Base-by-base conservation (phyloP, 2,329 filamentous ascomycete species). In the Talaromyces sp. region DNA sequence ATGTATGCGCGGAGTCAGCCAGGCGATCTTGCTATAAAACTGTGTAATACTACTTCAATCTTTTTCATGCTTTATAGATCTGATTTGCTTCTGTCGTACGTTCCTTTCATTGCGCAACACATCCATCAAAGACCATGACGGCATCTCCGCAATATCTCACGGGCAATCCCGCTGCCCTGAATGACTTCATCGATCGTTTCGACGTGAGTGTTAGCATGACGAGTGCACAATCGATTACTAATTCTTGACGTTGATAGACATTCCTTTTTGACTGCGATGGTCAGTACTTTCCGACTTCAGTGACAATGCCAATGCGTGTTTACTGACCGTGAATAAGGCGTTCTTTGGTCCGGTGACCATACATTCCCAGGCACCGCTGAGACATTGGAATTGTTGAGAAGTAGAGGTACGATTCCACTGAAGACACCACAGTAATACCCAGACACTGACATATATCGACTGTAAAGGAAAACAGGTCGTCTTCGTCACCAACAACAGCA, bases 401-500 rank as follows among this genome's bases (percentile, higher is more conserved):
- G 87, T 65, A 90, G 87, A 87, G 92, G 93, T 93, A 73, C 60
- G 64, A 19, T 7, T 39, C 33, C 13, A 24, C 9, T 27, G 8
- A n/a, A 13, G 33, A n/a, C 10, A 27, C 7, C n/a, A 22, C 16
- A 16, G n/a, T 7, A n/a, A 47, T 2, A 66, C 9, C 41, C 39
- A 47, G 58, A 41, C 62, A 37, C 67, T 45, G 56, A 64, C 69
- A 24, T 68, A 19, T 14, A 3, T 24, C 5, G n/a, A 19, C 33
- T 19, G 27, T 2, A 35, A 68, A 95, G 93, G 92, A 75, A 99
- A 99, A 79, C 90, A 90, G 75, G 86, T 95, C 39, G 89, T 99
- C 63, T 99, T 99, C 75, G 95, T 99, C 61, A 99, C 95, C 47
- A 99, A 99, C 82, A 99, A 99, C 82, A 97, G 93, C 74, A 98